phyloP scores from a whole-genome alignment of 768 basidiomycete species.

The Pleurotus tuoliensis region DNA sequence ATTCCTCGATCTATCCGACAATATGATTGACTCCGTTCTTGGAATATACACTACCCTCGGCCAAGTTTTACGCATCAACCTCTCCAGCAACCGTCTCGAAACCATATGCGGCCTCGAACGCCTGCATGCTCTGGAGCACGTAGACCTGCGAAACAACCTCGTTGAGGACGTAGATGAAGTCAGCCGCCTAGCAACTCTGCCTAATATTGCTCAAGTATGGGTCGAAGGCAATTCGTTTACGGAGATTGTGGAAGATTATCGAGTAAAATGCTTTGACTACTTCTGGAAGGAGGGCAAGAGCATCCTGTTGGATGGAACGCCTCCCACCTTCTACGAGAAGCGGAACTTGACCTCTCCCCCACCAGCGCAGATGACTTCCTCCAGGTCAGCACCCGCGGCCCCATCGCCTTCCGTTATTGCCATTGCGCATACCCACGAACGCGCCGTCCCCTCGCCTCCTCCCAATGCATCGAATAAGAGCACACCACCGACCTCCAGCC shows the following conservation, averaged over 20 bases:
- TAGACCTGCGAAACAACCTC: slow-evolving; percentile 79
- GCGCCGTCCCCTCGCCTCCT: slow-evolving; percentile 6
- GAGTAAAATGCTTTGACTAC: slow-evolving; percentile 75
- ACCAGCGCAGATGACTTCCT: slow-evolving; percentile 48
- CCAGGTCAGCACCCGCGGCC: slow-evolving; percentile 43
- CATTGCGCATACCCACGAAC: slow-evolving; percentile 37
- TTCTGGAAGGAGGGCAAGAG: slow-evolving; percentile 84
- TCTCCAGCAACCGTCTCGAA: slow-evolving; percentile 84
- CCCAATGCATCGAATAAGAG: slow-evolving; percentile 12
- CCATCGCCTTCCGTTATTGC: slow-evolving; percentile 61
- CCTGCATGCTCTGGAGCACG: slow-evolving; percentile 75
- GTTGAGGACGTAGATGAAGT: slow-evolving; percentile 84
- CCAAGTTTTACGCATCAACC: slow-evolving; percentile 71
- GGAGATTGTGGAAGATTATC: slow-evolving; percentile 69
- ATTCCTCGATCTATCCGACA: slow-evolving; percentile 93
- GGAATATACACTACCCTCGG: slow-evolving; percentile 83
- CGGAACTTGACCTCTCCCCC: slow-evolving; percentile 47
- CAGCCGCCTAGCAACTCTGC: slow-evolving; percentile 74
- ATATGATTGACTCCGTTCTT: slow-evolving; percentile 95
- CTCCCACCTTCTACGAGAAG: slow-evolving; percentile 70
- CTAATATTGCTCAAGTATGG: slow-evolving; percentile 79
- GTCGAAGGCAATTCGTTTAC: slow-evolving; percentile 81
- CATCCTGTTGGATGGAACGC: slow-evolving; percentile 71
- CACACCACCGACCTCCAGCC: slow-evolving; percentile 26
- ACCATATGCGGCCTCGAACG: slow-evolving; percentile 95